These are phyloP conservation scores for Metschnikowia koreensis DNA, from an alignment of 805 yeast genomes.

Conservation along the genomic window DNA sequence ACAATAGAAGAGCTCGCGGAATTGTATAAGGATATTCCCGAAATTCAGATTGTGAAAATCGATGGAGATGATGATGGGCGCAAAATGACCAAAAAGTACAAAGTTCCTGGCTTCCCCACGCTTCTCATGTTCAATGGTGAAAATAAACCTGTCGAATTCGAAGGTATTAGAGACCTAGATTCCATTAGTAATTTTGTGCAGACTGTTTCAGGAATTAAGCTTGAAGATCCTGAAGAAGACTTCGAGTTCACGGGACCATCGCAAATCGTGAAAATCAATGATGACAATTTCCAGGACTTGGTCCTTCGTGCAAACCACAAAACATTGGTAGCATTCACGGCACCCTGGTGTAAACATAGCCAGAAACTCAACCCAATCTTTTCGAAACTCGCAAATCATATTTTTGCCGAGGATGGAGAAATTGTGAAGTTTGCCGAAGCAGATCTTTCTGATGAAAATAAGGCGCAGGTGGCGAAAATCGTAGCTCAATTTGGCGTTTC, in stretches of 20 bases:
- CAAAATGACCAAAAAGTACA: conserved; percentile 47
- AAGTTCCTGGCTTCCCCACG: conserved; percentile 65
- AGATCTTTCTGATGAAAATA: conserved; percentile 12
- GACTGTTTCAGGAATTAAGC: conserved; percentile 30
- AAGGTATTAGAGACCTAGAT: conserved; percentile 52
- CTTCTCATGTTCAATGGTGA: conserved; percentile 55
- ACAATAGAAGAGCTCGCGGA: conserved; percentile 30
- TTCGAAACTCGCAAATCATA: conserved; percentile 48
- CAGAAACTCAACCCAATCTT: conserved; percentile 50
- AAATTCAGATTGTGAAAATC: conserved; percentile 50
- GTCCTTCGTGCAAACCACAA: conserved; percentile 32
- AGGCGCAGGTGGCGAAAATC: conserved; percentile 15
- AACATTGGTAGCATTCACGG: conserved; percentile 53
- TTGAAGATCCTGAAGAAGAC: conserved; percentile 1
- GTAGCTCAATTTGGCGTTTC: conserved; percentile 36
- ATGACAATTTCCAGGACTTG: conserved; percentile 38
- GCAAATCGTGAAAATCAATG: conserved; percentile 10
- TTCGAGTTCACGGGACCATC: neutral
- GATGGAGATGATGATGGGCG: conserved; percentile 59
- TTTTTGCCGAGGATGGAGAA: conserved; percentile 36
- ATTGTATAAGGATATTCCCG: conserved; percentile 29
- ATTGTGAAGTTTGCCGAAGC: conserved; percentile 42
- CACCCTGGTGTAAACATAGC: conserved; percentile 62
- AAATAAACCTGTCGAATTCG: conserved; percentile 51
- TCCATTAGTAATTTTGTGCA: conserved; percentile 53